Percentiles rank a stretch among this genome's conserved stretches.
Conservation (phyloP, 306 rosid species). For the Pachyrhizus erosus region DNA sequence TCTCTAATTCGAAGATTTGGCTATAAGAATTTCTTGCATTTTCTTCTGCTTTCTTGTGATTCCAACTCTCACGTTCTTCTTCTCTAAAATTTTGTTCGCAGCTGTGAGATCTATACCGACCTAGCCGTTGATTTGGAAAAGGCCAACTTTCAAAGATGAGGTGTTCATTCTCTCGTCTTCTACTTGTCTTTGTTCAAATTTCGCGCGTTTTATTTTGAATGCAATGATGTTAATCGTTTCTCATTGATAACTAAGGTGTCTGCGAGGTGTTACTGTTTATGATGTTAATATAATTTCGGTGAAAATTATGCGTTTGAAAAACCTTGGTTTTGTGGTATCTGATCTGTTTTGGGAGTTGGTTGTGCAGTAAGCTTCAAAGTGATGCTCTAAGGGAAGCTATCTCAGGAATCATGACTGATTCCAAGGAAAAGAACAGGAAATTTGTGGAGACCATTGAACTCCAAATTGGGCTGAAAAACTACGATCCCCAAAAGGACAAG, state of each 20-base stretch:
- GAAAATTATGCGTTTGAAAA: background rate
- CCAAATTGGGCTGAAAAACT: slow-evolving; percentile 84
- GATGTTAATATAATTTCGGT: background rate
- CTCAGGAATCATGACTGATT: slow-evolving; percentile 53
- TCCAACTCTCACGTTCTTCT: background rate
- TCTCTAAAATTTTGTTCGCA: slow-evolving; percentile 34
- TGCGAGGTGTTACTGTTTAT: background rate
- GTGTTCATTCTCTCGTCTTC: slow-evolving; percentile 37
- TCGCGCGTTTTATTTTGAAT: background rate
- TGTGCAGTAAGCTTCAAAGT: slow-evolving; percentile 81
- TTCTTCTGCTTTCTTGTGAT: background rate
- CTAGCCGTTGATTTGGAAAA: slow-evolving; percentile 18
- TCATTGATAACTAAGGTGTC: background rate
- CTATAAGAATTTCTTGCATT: background rate
- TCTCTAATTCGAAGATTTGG: background rate
- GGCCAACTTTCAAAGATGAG: slow-evolving; percentile 60
- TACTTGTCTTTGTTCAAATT: background rate
- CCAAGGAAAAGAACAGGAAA: slow-evolving; percentile 62
- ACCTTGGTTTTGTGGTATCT: background rate
- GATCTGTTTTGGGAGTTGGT: background rate
- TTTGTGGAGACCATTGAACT: slow-evolving; percentile 88
- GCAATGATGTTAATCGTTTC: background rate
- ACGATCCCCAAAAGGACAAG: slow-evolving; percentile 91
- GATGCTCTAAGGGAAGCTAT: slow-evolving; percentile 79
- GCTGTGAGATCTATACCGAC: slow-evolving; percentile 38